Evolutionary conservation across 208 protist species (phyloP), one percentile per base, ranked within the genome.

Genomic region (Jaenimonas drosophilae): DNA sequence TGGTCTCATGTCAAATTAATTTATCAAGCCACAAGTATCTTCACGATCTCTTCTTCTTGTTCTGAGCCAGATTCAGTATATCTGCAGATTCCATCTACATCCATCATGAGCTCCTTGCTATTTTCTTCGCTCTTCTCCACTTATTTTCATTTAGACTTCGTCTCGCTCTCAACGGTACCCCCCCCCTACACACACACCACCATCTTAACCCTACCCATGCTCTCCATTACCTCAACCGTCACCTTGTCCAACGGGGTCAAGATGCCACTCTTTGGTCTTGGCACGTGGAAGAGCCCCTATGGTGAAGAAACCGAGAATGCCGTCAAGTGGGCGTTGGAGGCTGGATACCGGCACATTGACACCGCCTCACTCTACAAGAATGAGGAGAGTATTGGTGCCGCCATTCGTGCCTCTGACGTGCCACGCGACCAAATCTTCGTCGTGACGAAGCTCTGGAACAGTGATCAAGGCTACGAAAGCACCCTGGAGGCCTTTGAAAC

Each of bases 301-400:
- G 73, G 80, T 2, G 61, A 75, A 29, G 67, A 44, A 4, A 67
- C 74, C 4, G 52, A 61, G 23, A 60, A 59, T 29, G 64, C 70
- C 6, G 70, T 94, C 0, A 32, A 53, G 40, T 60, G 43, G 48
- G 85, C 87, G 2, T 16, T 92, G 9, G 23, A 72, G 28, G 44
- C 39, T 6, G 91, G 91, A 3, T 96, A 96, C 56, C 51, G 66
- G 9, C 89, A 95, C 45, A 81, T 96, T 44, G 90, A 97, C 59
- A 74, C 64, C 6, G 85, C 92, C 4, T 31, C 51, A 19, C 44
- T 88, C 3, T 96, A 96, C 64, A 48, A 63, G 33, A 97, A 97
- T 45, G 86, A 97, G 61, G 63, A 70, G 29, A 81, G 66, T 28
- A 63, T 96, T 36, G 91, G 93, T 2, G 63, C 46, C 19, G 69